Conservation (phyloP, 1,284 basidiomycete species). For the Puccinia horiana region DNA sequence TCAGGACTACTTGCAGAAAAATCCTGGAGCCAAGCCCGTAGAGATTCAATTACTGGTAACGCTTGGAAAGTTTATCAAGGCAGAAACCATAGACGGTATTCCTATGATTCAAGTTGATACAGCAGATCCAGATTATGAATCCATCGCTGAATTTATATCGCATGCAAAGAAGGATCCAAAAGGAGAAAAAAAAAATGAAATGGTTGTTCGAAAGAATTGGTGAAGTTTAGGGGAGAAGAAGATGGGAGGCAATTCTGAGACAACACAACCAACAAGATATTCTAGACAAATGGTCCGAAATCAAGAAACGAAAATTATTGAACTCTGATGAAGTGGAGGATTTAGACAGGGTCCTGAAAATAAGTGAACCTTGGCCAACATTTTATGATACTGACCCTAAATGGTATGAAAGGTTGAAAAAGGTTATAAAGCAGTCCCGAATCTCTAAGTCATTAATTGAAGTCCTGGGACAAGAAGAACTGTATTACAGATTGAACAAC, state of each 20-base stretch:
- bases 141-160: not conserved
- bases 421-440: not conserved
- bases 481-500: not conserved
- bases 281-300: not conserved
- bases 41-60: not conserved
- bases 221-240: not conserved
- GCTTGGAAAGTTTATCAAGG: not conserved
- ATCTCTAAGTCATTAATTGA: not conserved
- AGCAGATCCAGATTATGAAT: not conserved
- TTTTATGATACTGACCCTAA: not conserved
- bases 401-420: not conserved
- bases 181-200: not conserved
- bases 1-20: not conserved
- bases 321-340: not conserved
- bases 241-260: not conserved
- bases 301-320: not conserved
- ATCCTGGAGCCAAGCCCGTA: not conserved
- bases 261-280: not conserved
- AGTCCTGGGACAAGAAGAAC: not conserved
- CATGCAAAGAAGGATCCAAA: not conserved
- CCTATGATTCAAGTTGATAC: not conserved
- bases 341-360: not conserved
- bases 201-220: not conserved
- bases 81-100: not conserved
- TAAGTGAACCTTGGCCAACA: not conserved